A percentile compares a stretch with the other conserved stretches of the same genome.
These are phyloP conservation scores for Ophiostoma ulmi DNA, from an alignment of 2,329 filamentous ascomycete genomes.

Conservation along the genomic window DNA sequence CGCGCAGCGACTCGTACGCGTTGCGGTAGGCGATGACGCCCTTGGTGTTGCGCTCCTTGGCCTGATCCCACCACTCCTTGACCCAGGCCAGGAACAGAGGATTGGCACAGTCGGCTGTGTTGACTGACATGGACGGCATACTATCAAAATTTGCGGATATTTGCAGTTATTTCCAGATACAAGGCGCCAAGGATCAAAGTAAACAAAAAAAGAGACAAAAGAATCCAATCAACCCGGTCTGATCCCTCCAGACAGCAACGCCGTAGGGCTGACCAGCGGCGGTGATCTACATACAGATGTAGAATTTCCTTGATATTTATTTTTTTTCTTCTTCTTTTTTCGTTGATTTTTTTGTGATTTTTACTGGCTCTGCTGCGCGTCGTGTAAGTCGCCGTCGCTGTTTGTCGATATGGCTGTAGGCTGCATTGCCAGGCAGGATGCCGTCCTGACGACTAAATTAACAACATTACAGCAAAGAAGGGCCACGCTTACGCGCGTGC, in stretches of 20 bases:
- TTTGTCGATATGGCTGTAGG: background rate
- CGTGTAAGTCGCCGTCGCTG: background rate
- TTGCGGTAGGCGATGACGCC: slow-evolving; percentile 67
- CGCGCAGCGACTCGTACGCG: slow-evolving; percentile 71
- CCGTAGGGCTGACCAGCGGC: background rate
- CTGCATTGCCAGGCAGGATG: background rate
- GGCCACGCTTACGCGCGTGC: background rate
- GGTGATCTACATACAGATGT: background rate
- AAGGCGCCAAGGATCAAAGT: background rate
- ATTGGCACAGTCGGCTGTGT: slow-evolving; percentile 51
- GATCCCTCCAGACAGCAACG: background rate
- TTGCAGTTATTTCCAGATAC: background rate
- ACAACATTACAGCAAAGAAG: background rate
- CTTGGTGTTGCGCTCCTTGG: slow-evolving; percentile 62
- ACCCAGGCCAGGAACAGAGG: slow-evolving; percentile 68
- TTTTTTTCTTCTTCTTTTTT: background rate
- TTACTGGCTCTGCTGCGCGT: background rate
- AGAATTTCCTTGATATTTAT: background rate
- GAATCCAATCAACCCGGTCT: background rate
- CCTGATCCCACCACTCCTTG: slow-evolving; percentile 69
- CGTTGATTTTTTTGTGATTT: background rate
- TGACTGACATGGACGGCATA: background rate
- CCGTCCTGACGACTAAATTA: background rate
- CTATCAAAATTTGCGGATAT: background rate
- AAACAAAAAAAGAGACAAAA: background rate